These are phyloP conservation scores for Theobroma grandiflorum DNA, from an alignment of 441 rosid genomes.

Conservation along the genomic window DNA sequence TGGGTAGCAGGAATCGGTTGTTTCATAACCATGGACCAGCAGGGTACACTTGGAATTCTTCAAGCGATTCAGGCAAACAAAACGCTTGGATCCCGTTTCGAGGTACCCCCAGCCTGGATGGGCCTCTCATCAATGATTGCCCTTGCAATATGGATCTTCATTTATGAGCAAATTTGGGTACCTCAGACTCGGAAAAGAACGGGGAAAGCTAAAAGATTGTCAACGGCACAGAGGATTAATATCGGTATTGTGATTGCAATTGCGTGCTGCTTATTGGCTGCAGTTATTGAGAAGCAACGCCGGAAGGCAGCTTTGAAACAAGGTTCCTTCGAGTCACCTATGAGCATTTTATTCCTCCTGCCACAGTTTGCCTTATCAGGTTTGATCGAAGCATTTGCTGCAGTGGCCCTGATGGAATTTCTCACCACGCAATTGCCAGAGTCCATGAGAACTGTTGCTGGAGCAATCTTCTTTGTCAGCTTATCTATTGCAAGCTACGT, in stretches of 20 bases:
- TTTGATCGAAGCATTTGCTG: constrained; percentile 56
- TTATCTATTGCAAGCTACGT: constrained; percentile 49
- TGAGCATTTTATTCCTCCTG: constrained; percentile 41
- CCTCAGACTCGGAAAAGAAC: constrained; percentile 35
- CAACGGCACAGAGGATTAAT: constrained; percentile 49
- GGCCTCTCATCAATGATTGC: constrained; percentile 54
- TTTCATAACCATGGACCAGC: constrained; percentile 66
- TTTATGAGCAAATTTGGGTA: constrained; percentile 50
- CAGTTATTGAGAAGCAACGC: constrained; percentile 51
- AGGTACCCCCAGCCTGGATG: constrained; percentile 66
- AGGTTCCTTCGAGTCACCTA: constrained; percentile 45
- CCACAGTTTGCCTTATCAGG: constrained; percentile 67
- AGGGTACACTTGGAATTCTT: constrained; percentile 50
- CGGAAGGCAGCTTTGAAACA: constrained; percentile 41
- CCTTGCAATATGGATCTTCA: constrained; percentile 60
- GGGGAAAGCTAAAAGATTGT: constrained; percentile 45
- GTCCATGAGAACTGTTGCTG: constrained; percentile 59
- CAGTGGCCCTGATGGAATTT: constrained; percentile 60
- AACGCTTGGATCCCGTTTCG: constrained; percentile 33
- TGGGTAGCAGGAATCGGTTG: constrained; percentile 63
- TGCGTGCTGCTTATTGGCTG: constrained; percentile 45
- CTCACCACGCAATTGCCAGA: constrained; percentile 57
- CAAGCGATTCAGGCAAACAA: constrained; percentile 60
- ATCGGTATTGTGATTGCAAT: constrained; percentile 53
- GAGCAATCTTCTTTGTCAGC: constrained; percentile 61